Base-by-base conservation (phyloP, 1,139 yeast genomes). In the Kazachstania sp. region DNA sequence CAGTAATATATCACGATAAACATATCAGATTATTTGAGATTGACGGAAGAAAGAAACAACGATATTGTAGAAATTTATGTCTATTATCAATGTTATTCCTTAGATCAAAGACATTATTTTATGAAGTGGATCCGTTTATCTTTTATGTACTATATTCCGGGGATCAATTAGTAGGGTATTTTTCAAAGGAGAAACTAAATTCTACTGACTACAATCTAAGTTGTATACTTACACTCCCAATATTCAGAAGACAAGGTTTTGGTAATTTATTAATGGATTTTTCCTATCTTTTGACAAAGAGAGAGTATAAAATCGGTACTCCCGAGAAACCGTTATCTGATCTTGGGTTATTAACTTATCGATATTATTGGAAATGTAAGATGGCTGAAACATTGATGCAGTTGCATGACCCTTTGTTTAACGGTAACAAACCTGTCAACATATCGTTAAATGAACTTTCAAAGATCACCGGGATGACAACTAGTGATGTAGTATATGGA, bases 311-410 rank as follows among this genome's bases (percentile, higher is more conserved):
- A 51, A 76, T 77, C 48, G 98, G 98, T 0, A 86, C 97, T 0
- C 98, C 98, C 0, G 98, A 92, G 58, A 90, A 90, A 20, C 99
- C 99, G 2, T 72, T 92, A 31, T 87, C 97, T 0, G 97, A 92
- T 73, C 74, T 92, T 61, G 99, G 98, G 0, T 69, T 88, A 43
- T 67, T 86, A 31, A 85, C 96, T 54, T 92, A 92, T 65, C 71
- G 95, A 54, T 85, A 82, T 57, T 92, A 85, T 64, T 92, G 98
- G 97, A 81, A 78, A 55, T 67, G 80, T 1, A 71, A 83, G 6
- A 70, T 86, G 18, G 66, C 80, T 20, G 67, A 66, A 29, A 66
- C 65, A 9, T 55, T 81, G 9, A 16, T 48, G 11, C 30, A 46
- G 1, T 46, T 60, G 6, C 53, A 53, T 16, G 43, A 64, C 8